Evolutionary conservation across 306 rosid genomes (phyloP).

Genomic region (Gastrolobium villosum): DNA sequence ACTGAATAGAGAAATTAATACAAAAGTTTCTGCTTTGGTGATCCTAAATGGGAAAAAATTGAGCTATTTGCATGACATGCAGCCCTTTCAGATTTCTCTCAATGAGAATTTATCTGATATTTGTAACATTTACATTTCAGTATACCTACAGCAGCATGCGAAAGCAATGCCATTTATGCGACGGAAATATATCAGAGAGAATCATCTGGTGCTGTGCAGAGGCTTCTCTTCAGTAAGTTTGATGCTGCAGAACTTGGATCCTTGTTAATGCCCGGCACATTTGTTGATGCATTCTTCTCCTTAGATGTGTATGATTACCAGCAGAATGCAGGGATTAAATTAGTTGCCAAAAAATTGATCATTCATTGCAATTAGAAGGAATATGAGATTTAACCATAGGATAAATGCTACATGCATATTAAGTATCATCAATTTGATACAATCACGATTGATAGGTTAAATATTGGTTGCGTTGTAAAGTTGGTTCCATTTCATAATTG

Average conservation of each 20-base stretch:
- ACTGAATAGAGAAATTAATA: conserved; percentile 22
- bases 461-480: conserved; percentile 41
- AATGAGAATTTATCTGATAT: conserved; percentile 31
- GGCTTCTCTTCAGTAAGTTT: conserved; percentile 72
- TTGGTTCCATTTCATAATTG: conserved; percentile 46
- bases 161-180: conserved; percentile 61
- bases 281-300: conserved; percentile 84
- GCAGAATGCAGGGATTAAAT: conserved; percentile 85
- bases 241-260: conserved; percentile 77
- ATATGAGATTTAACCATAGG: conserved; percentile 35
- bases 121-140: conserved; percentile 58
- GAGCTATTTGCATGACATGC: not conserved
- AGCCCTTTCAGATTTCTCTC: conserved; percentile 4
- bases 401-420: conserved; percentile 31
- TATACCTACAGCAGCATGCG: conserved; percentile 70
- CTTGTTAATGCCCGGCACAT: conserved; percentile 71
- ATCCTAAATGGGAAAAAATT: conserved; percentile 10
- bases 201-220: conserved; percentile 66
- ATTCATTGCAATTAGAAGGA: conserved; percentile 63
- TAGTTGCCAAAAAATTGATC: conserved; percentile 85
- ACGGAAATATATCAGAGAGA: conserved; percentile 92
- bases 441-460: conserved; percentile 37
- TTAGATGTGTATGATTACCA: conserved; percentile 83
- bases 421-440: conserved; percentile 26
- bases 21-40: conserved; percentile 22